Percentiles rank a stretch among this genome's conserved stretches.
Conservation (phyloP, 441 rosid species). For the Pelargonium cotyledonis region DNA sequence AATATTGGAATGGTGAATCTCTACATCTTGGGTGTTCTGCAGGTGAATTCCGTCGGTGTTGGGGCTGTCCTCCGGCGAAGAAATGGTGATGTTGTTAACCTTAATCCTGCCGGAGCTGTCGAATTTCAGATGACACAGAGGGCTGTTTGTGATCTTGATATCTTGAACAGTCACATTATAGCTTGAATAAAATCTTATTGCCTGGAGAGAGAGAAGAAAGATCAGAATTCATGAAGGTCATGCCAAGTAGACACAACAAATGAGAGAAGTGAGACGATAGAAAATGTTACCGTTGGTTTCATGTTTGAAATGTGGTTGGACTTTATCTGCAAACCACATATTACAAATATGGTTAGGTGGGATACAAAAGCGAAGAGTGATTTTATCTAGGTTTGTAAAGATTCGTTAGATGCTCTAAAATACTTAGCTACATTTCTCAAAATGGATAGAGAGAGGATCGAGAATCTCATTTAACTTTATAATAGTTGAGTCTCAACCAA, state of each 20-base stretch:
- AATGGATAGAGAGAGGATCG: no score
- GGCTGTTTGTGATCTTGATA: slow-evolving; percentile 60
- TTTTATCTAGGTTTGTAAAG: neutral
- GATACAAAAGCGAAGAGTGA: neutral
- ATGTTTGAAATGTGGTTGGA: slow-evolving; percentile 42
- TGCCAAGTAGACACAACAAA: neutral
- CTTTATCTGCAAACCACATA: slow-evolving; percentile 39
- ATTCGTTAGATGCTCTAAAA: no score
- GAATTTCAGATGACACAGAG: slow-evolving; percentile 80
- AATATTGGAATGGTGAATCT: slow-evolving; percentile 64
- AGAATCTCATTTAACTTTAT: no score
- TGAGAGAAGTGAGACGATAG: neutral
- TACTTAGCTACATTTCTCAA: no score
- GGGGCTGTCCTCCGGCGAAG: slow-evolving; percentile 68
- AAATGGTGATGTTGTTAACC: slow-evolving; percentile 54
- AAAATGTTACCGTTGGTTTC: slow-evolving; percentile 67
- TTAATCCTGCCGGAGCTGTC: slow-evolving; percentile 56
- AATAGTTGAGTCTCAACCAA: no score
- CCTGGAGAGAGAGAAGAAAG: slow-evolving; percentile 30
- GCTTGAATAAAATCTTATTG: slow-evolving; percentile 67
- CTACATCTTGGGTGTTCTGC: slow-evolving; percentile 72
- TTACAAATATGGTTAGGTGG: neutral
- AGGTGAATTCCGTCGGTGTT: slow-evolving; percentile 91
- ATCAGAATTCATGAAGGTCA: neutral
- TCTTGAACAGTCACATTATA: slow-evolving; percentile 62